Evolutionary conservation across 495 filamentous ascomycete species (phyloP).

Genomic region (Mycothermus thermophilus): DNA sequence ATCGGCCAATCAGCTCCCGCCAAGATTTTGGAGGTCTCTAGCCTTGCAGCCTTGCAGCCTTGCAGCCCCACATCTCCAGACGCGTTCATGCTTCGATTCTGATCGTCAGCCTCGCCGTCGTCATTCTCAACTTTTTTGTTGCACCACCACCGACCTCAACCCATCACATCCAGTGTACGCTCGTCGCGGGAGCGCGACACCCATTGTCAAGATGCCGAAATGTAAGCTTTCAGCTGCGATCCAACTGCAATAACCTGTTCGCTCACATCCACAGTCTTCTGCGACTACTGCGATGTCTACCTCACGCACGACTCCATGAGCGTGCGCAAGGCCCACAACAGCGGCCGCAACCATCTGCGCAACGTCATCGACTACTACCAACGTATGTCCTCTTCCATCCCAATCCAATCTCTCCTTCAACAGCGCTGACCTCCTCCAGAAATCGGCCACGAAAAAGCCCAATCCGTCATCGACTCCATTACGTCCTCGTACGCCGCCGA

Average conservation of each 20-base stretch:
- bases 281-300: constrained; percentile 99
- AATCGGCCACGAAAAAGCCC: constrained; percentile 96
- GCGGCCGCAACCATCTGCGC: constrained; percentile 85
- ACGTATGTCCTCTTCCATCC: constrained; percentile 40
- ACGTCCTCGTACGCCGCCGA: constrained; percentile 88
- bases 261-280: constrained; percentile 47
- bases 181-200: constrained; percentile 2
- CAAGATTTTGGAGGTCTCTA: no score
- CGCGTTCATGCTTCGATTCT: constrained; percentile 3
- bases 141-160: not conserved
- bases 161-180: not conserved
- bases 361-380: constrained; percentile 99
- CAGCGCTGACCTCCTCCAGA: constrained; percentile 34
- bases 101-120: constrained; percentile 18
- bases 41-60: constrained; percentile 4
- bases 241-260: constrained; percentile 2
- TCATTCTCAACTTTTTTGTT: constrained; percentile 3
- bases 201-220: constrained; percentile 32
- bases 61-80: constrained; percentile 3
- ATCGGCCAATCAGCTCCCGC: constrained; percentile 13
- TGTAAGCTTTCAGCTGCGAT: constrained; percentile 11
- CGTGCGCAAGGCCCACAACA: constrained; percentile 96
- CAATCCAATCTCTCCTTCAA: not conserved
- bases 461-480: constrained; percentile 95
- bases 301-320: constrained; percentile 99